A percentile compares a stretch with the other conserved stretches of the same genome.
Conservation (phyloP, 805 yeast species). For the Starmerella scarabaei region DNA sequence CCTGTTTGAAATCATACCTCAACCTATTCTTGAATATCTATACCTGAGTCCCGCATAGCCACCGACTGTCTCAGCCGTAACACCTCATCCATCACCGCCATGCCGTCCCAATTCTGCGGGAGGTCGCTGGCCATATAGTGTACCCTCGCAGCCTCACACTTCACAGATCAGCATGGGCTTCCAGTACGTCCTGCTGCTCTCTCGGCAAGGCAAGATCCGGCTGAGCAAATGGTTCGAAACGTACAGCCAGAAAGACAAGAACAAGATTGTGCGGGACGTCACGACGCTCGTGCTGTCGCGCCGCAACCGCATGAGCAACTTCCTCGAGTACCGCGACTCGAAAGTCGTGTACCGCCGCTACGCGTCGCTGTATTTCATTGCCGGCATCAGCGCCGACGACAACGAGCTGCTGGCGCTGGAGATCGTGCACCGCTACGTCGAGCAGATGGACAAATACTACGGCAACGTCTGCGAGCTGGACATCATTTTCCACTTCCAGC, state of each 20-base stretch:
- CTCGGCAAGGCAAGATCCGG: constrained; percentile 91
- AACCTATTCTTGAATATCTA: no score
- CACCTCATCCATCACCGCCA: no score
- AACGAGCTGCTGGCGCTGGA: constrained; percentile 82
- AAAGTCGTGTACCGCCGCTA: constrained; percentile 85
- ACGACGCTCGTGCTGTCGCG: constrained; percentile 75
- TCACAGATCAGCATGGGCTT: constrained; percentile 49
- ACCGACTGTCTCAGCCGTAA: no score
- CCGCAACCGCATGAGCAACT: constrained; percentile 90
- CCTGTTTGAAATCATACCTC: no score
- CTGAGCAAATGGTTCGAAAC: constrained; percentile 88
- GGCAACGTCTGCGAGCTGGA: constrained; percentile 96
- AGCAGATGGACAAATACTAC: constrained; percentile 88
- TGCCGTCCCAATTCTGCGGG: no score
- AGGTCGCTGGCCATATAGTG: no score
- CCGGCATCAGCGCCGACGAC: constrained; percentile 70
- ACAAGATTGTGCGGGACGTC: constrained; percentile 69
- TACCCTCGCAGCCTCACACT: no score
- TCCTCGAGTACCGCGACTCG: constrained; percentile 69
- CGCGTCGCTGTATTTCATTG: constrained; percentile 82
- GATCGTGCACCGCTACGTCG: constrained; percentile 82
- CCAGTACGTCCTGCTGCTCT: constrained; percentile 64
- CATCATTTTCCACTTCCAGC: constrained; percentile 87
- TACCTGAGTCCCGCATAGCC: no score
- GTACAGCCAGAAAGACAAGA: constrained; percentile 70